Percentiles rank a stretch among this genome's conserved stretches.
Conservation (phyloP, 2,329 filamentous ascomycete genomes). For the Xylariomycetidae sp. region DNA sequence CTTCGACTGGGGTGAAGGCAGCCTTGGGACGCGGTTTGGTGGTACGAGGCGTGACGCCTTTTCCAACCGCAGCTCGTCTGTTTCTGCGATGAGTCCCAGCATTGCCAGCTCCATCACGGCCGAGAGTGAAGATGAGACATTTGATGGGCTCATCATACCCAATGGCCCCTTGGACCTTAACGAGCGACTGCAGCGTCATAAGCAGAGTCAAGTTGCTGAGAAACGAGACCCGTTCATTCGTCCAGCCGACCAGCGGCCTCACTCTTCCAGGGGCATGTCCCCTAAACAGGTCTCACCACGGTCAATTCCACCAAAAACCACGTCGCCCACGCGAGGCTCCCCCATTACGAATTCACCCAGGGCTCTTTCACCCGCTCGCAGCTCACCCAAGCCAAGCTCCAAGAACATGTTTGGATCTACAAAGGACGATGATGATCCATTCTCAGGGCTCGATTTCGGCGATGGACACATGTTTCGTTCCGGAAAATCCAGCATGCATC, state of each 20-base stretch:
- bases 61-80: constrained; percentile 77
- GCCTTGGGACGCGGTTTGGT: constrained; percentile 82
- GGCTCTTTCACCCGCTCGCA: constrained; percentile 6
- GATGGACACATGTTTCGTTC: constrained; percentile 76
- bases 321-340: constrained; percentile 3
- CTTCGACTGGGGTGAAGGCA: constrained; percentile 91
- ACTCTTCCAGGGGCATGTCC: not conserved
- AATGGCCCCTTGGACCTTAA: constrained; percentile 77
- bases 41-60: constrained; percentile 76
- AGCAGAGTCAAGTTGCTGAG: constrained; percentile 30
- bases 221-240: not conserved
- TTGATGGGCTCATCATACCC: constrained; percentile 86
- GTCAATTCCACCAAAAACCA: constrained; percentile 4
- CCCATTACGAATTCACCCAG: constrained; percentile 6
- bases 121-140: constrained; percentile 89
- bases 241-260: not conserved
- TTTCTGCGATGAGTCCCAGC: constrained; percentile 86
- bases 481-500: constrained; percentile 77
- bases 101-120: constrained; percentile 83
- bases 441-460: constrained; percentile 81
- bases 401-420: constrained; percentile 23
- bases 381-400: constrained; percentile 4
- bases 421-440: constrained; percentile 66
- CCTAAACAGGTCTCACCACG: not conserved
- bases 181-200: constrained; percentile 68